Conservation (phyloP, 2,329 filamentous ascomycete species). For the Juglanconis juglandina region DNA sequence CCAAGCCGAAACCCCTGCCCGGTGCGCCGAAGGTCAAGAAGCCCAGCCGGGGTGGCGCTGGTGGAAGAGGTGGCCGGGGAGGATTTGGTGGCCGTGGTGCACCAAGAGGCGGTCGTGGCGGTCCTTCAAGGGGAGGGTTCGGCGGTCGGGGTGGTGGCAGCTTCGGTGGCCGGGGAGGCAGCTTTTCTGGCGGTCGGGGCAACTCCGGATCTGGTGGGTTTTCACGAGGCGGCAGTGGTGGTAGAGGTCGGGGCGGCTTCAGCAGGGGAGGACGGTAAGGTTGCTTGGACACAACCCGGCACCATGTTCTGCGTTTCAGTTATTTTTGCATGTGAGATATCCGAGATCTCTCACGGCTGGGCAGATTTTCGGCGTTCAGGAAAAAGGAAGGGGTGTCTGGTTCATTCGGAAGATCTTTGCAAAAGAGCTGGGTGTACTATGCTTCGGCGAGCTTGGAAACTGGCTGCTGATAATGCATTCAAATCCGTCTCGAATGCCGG, state of each 20-base stretch:
- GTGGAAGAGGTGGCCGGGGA: conserved; percentile 37
- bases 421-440: conserved; percentile 9
- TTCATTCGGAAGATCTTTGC: conserved; percentile 13
- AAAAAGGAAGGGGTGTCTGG: conserved; percentile 17
- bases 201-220: conserved; percentile 22
- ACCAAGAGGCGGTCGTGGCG: conserved; percentile 25
- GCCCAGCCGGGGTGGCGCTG: conserved; percentile 64
- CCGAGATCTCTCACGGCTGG: conserved; percentile 14
- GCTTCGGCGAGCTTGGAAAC: conserved; percentile 5
- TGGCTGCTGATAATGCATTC: background rate
- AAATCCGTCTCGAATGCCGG: background rate
- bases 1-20: conserved; percentile 76
- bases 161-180: conserved; percentile 27
- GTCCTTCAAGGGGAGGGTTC: conserved; percentile 23
- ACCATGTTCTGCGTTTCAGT: conserved; percentile 4
- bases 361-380: conserved; percentile 18
- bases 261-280: conserved; percentile 24
- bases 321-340: conserved; percentile 13
- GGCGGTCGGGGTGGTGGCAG: conserved; percentile 25
- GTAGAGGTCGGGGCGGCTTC: conserved; percentile 33
- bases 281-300: background rate
- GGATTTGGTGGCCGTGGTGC: conserved; percentile 30
- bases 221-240: conserved; percentile 29
- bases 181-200: conserved; percentile 20
- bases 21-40: conserved; percentile 55